Evolutionary conservation across 192 early-diverging fungal genomes (phyloP).

Genomic region (Kappamyces sp.): DNA sequence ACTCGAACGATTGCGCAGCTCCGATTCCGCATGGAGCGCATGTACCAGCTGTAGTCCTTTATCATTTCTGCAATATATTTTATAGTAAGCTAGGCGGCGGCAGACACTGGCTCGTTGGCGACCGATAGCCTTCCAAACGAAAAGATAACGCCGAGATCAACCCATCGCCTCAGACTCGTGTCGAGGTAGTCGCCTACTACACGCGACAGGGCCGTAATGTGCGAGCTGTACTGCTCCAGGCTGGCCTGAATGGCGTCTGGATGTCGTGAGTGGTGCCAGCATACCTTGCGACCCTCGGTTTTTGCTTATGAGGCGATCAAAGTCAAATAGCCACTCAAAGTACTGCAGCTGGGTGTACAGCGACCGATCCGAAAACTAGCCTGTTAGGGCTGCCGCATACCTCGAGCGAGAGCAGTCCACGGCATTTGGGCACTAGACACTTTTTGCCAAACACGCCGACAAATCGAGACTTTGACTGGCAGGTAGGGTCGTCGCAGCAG

Average conservation of each 20-base stretch:
- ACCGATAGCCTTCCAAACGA: neutral
- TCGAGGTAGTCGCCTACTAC: constrained; percentile 63
- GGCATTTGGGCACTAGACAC: constrained; percentile 63
- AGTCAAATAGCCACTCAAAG: constrained; percentile 63
- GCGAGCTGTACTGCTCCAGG: neutral
- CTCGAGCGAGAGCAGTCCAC: constrained; percentile 58
- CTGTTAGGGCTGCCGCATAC: constrained; percentile 31
- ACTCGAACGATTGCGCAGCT: too few species aligned
- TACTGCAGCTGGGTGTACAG: constrained; percentile 82
- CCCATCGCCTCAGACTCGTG: constrained; percentile 64
- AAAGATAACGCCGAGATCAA: constrained; percentile 67
- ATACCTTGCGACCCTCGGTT: constrained; percentile 21
- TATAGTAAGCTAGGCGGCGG: too few species aligned
- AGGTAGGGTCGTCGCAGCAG: constrained; percentile 75
- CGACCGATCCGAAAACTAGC: constrained; percentile 66
- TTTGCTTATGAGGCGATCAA: constrained; percentile 25
- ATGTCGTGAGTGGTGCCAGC: constrained; percentile 17
- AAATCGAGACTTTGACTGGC: constrained; percentile 56
- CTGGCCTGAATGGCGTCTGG: neutral
- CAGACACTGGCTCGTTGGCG: too few species aligned
- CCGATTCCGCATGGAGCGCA: too few species aligned
- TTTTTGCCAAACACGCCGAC: constrained; percentile 63
- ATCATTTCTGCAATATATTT: too few species aligned
- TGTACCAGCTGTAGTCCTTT: too few species aligned
- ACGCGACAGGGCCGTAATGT: constrained; percentile 23